Evolutionary conservation across 192 early-diverging fungal genomes (phyloP).

Genomic region (Rhizophagus prolifer): DNA sequence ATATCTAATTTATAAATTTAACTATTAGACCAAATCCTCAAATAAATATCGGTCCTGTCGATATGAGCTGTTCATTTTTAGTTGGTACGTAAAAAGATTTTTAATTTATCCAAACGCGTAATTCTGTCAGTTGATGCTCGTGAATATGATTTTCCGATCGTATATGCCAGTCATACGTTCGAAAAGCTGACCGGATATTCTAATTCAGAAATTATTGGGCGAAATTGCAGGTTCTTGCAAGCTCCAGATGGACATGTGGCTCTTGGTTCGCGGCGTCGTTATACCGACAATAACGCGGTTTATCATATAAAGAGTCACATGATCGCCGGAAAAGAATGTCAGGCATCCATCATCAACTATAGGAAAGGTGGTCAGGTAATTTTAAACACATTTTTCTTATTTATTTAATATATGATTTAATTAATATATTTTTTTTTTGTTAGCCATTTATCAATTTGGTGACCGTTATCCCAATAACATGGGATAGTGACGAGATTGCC

Average conservation of each 20-base stretch:
- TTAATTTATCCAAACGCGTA: not conserved
- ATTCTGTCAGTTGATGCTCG: constrained; percentile 47
- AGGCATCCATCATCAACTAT: constrained; percentile 69
- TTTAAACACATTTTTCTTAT: not conserved
- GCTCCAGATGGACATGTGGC: constrained; percentile 54
- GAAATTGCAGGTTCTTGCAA: constrained; percentile 54
- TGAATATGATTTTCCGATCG: constrained; percentile 60
- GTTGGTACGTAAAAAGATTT: constrained; percentile 32
- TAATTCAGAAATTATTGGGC: constrained; percentile 44
- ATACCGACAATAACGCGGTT: constrained; percentile 58
- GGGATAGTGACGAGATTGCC: constrained; percentile 51
- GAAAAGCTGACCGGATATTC: constrained; percentile 58
- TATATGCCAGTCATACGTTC: constrained; percentile 67
- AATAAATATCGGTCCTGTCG: constrained; percentile 58
- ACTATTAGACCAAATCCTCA: constrained; percentile 53
- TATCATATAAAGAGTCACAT: constrained; percentile 53
- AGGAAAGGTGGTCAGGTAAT: constrained; percentile 61
- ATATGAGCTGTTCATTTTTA: constrained; percentile 57
- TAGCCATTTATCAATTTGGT: constrained; percentile 68
- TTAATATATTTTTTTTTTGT: not conserved
- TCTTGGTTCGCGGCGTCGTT: constrained; percentile 48
- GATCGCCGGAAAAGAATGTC: constrained; percentile 56
- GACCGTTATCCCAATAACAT: constrained; percentile 60
- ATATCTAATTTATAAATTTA: not conserved
- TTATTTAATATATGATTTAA: not conserved